These are phyloP conservation scores for Canavalia ensiformis DNA, from an alignment of 306 rosid species.

Conservation along the genomic window DNA sequence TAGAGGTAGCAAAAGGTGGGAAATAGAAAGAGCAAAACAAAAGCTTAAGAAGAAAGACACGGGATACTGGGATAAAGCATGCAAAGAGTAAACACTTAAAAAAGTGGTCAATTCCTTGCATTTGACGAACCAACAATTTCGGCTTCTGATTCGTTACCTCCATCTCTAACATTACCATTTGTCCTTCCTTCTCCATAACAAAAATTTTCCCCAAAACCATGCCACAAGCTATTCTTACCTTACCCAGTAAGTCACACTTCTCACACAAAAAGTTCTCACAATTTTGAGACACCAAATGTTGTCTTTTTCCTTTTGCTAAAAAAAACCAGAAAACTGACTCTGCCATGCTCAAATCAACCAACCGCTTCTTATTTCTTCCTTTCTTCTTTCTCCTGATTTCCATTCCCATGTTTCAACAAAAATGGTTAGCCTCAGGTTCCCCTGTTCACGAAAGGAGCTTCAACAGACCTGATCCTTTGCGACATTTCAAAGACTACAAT, in stretches of 20 bases:
- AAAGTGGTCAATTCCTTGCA: constrained; percentile 54
- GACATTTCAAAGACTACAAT: constrained; percentile 62
- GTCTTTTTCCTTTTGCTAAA: constrained; percentile 40
- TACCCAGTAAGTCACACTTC: constrained; percentile 60
- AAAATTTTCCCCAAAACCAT: constrained; percentile 57
- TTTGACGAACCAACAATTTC: constrained; percentile 55
- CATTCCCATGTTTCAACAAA: constrained; percentile 49
- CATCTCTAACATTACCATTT: constrained; percentile 51
- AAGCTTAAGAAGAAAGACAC: constrained; percentile 49
- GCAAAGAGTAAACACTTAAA: constrained; percentile 8
- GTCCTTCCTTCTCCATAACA: constrained; percentile 54
- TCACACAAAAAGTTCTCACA: constrained; percentile 44
- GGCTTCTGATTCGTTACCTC: constrained; percentile 80
- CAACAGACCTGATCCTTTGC: constrained; percentile 72
- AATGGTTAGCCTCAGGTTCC: constrained; percentile 53
- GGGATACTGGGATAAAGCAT: background rate
- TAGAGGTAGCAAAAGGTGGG: constrained; percentile 19
- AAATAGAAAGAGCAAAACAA: constrained; percentile 33
- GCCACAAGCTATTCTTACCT: constrained; percentile 80
- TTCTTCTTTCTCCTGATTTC: constrained; percentile 56
- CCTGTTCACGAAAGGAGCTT: constrained; percentile 52
- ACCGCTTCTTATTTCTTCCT: constrained; percentile 47
- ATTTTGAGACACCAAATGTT: constrained; percentile 49
- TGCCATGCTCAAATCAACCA: constrained; percentile 57
- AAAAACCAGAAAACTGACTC: background rate